A percentile compares a stretch with the other conserved stretches of the same genome.
Conservation (phyloP, 805 yeast genomes). For the Kuraishia borneana region DNA sequence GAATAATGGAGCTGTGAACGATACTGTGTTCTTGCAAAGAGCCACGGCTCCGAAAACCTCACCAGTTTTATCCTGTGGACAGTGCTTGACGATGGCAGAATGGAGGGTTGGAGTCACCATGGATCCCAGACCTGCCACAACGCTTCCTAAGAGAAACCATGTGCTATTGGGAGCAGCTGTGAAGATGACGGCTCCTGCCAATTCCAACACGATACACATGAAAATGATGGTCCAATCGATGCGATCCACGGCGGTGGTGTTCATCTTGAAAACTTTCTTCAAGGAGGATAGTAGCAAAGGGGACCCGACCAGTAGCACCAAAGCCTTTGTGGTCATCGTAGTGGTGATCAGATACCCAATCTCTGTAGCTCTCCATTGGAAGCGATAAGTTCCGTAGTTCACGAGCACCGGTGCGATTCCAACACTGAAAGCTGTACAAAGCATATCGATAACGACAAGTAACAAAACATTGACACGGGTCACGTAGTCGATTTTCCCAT, state of each 20-base stretch:
- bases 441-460: constrained; percentile 35
- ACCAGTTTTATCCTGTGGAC: constrained; percentile 48
- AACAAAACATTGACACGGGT: constrained; percentile 37
- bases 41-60: constrained; percentile 67
- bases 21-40: constrained; percentile 37
- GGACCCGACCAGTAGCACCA: constrained; percentile 35
- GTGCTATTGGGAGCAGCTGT: constrained; percentile 18
- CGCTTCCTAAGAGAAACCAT: constrained; percentile 20
- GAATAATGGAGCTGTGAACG: constrained; percentile 36
- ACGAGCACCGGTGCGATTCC: constrained; percentile 31
- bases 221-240: constrained; percentile 12
- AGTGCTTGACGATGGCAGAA: constrained; percentile 49
- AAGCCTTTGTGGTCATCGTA: constrained; percentile 36
- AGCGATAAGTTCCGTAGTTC: constrained; percentile 41
- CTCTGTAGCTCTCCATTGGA: constrained; percentile 40
- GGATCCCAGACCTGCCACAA: constrained; percentile 35
- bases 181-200: constrained; percentile 23
- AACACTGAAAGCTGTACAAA: constrained; percentile 25
- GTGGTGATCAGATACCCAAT: constrained; percentile 47
- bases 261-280: constrained; percentile 21
- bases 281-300: constrained; percentile 33
- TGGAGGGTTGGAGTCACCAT: constrained; percentile 47
- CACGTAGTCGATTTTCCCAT: constrained; percentile 13
- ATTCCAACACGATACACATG: constrained; percentile 26
- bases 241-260: constrained; percentile 37